These are phyloP conservation scores for Lentinula sp. DNA, from an alignment of 768 basidiomycete genomes.

Conservation along the genomic window DNA sequence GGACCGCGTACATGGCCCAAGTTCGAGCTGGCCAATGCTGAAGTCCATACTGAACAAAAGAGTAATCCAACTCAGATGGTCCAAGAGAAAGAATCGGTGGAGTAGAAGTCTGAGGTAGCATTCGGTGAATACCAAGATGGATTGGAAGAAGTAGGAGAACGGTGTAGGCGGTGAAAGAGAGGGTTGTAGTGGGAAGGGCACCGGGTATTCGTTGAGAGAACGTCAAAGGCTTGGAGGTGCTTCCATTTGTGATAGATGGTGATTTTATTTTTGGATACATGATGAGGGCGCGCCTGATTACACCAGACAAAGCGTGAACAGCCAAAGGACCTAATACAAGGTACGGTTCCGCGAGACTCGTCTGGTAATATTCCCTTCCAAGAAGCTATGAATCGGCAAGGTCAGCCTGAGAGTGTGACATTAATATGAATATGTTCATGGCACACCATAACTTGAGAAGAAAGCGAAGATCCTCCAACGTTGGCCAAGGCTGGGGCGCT, in stretches of 20 bases:
- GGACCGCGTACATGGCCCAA: constrained; percentile 56
- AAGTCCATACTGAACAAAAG: constrained; percentile 74
- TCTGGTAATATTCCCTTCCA: constrained; percentile 85
- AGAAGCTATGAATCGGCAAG: constrained; percentile 46
- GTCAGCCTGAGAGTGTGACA: neutral
- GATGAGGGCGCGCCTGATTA: constrained; percentile 53
- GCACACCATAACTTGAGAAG: constrained; percentile 74
- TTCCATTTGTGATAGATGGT: constrained; percentile 14
- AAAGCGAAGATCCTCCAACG: constrained; percentile 58
- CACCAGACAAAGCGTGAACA: constrained; percentile 53
- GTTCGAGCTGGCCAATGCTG: constrained; percentile 55
- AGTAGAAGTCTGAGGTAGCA: constrained; percentile 38
- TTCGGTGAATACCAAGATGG: constrained; percentile 66
- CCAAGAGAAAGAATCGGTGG: constrained; percentile 54
- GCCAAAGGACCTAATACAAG: constrained; percentile 65
- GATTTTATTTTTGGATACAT: constrained; percentile 20
- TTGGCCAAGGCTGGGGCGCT: constrained; percentile 68
- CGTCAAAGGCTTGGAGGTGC: constrained; percentile 18
- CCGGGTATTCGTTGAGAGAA: constrained; percentile 10
- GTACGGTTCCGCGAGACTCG: constrained; percentile 56
- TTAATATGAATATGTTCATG: neutral
- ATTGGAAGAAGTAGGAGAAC: constrained; percentile 55
- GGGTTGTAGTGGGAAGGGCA: constrained; percentile 17
- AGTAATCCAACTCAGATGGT: constrained; percentile 76
- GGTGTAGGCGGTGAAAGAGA: constrained; percentile 63